Evolutionary conservation across 2,329 filamentous ascomycete genomes (phyloP).

Genomic region (Trichoderma sp.): DNA sequence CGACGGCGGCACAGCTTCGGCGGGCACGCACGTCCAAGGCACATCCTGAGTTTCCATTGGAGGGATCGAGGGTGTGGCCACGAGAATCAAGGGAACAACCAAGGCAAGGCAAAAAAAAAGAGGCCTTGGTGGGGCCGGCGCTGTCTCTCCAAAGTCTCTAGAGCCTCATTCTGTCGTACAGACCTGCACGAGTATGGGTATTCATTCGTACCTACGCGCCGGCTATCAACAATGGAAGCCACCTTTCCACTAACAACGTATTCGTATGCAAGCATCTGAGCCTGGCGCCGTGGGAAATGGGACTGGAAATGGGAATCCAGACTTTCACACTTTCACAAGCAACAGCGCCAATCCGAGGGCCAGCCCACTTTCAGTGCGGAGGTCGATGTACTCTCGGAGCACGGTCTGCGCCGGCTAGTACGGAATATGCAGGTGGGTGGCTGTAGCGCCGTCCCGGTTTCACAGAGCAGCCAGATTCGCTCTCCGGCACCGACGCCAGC

Average conservation of each 20-base stretch:
- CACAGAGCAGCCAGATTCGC: slow-evolving; percentile 1
- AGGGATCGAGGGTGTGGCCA: neutral
- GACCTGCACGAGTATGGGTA: neutral
- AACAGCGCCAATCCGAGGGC: neutral
- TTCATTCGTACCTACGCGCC: neutral
- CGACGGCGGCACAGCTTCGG: slow-evolving; percentile 8
- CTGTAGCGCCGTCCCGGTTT: slow-evolving; percentile 12
- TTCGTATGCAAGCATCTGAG: neutral
- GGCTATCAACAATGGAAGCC: neutral
- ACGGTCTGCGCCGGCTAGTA: slow-evolving; percentile 18
- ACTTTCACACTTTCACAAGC: neutral
- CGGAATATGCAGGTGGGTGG: slow-evolving; percentile 18
- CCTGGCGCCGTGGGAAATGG: neutral
- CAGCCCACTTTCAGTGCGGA: slow-evolving; percentile 3
- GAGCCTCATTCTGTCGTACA: neutral
- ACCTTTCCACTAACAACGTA: neutral
- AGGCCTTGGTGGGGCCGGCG: slow-evolving; percentile 3
- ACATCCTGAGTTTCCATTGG: neutral
- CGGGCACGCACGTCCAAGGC: neutral
- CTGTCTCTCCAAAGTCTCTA: neutral
- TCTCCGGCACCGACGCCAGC: slow-evolving; percentile 2
- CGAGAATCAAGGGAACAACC: neutral
- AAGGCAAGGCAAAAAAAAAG: neutral
- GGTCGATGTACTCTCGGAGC: neutral
- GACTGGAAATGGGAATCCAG: neutral